phyloP scores from a whole-genome alignment of 257 asterid genomes.

The Ilex asprella region DNA sequence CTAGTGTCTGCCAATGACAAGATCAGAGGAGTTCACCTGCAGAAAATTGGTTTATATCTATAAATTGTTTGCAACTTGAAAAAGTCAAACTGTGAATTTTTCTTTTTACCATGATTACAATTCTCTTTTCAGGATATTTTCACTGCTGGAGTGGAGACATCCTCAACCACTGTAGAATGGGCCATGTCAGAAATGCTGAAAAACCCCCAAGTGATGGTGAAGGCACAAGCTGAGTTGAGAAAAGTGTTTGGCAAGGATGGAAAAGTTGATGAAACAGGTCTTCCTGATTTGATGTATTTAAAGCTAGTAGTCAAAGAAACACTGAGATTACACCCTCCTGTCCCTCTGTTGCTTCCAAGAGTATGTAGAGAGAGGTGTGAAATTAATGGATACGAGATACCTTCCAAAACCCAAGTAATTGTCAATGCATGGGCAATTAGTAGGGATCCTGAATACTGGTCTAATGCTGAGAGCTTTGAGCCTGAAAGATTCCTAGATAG shows the following conservation, averaged over 20 bases:
- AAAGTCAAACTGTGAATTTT: too few species aligned
- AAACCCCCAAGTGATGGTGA: constrained; percentile 9
- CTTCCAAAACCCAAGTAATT: constrained; percentile 9
- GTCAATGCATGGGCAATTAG: constrained; percentile 7
- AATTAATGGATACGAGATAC: constrained; percentile 13
- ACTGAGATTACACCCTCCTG: constrained; percentile 11
- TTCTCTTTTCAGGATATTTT: constrained; percentile 15
- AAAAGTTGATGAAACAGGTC: constrained; percentile 7
- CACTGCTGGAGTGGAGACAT: constrained; percentile 10
- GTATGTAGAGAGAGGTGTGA: constrained; percentile 11
- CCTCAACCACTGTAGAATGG: constrained; percentile 14
- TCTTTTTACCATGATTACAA: neutral
- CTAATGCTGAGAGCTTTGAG: constrained; percentile 6
- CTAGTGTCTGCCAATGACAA: too few species aligned
- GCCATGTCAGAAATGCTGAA: constrained; percentile 16
- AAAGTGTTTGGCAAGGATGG: constrained; percentile 2
- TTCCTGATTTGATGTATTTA: constrained; percentile 6
- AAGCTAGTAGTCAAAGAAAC: constrained; percentile 15
- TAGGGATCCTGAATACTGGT: constrained; percentile 6
- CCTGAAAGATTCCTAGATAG: constrained; percentile 12
- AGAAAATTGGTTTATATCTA: too few species aligned
- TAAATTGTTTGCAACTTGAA: too few species aligned
- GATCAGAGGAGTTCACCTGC: too few species aligned
- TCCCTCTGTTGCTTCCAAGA: constrained; percentile 14
- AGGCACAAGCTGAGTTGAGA: constrained; percentile 23